These are phyloP conservation scores for Phytophthora sp. DNA, from an alignment of 352 stramenopile genomes.

Conservation along the genomic window DNA sequence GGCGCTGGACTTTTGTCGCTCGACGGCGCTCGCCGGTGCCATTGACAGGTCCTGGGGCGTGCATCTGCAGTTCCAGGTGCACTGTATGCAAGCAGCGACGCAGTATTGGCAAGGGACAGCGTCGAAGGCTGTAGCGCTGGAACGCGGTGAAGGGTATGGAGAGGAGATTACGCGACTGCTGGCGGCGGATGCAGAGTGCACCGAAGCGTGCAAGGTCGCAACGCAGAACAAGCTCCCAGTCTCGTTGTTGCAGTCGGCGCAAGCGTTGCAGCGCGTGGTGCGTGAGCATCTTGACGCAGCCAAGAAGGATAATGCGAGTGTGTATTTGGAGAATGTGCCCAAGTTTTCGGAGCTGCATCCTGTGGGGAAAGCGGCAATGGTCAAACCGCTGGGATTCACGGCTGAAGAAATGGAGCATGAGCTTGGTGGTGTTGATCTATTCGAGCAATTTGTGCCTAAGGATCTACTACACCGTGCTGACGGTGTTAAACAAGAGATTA, in stretches of 20 bases:
- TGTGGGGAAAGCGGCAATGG: slow-evolving; percentile 74
- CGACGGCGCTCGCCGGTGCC: slow-evolving; percentile 43
- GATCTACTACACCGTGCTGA: slow-evolving; percentile 54
- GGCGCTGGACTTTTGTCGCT: slow-evolving; percentile 65
- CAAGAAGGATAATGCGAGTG: slow-evolving; percentile 81
- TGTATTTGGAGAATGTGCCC: slow-evolving; percentile 83
- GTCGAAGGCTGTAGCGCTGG: slow-evolving; percentile 60
- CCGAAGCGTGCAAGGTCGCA: slow-evolving; percentile 62
- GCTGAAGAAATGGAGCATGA: slow-evolving; percentile 62
- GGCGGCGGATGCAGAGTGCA: slow-evolving; percentile 58
- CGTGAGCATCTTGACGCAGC: slow-evolving; percentile 61
- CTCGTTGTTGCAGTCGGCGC: slow-evolving; percentile 59
- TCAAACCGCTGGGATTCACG: slow-evolving; percentile 56
- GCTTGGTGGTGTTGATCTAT: slow-evolving; percentile 64
- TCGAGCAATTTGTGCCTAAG: slow-evolving; percentile 72
- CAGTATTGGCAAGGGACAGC: slow-evolving; percentile 83
- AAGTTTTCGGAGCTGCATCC: slow-evolving; percentile 53
- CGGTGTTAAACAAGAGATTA: slow-evolving; percentile 55
- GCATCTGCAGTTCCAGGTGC: slow-evolving; percentile 74
- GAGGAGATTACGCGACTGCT: slow-evolving; percentile 77
- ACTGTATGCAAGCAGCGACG: slow-evolving; percentile 73
- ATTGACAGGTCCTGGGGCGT: slow-evolving; percentile 75
- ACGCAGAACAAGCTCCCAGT: slow-evolving; percentile 67
- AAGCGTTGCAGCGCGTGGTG: slow-evolving; percentile 60
- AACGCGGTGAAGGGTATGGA: slow-evolving; percentile 66